Conservation (phyloP, 805 yeast genomes). For the Yarrowia osloensis region DNA sequence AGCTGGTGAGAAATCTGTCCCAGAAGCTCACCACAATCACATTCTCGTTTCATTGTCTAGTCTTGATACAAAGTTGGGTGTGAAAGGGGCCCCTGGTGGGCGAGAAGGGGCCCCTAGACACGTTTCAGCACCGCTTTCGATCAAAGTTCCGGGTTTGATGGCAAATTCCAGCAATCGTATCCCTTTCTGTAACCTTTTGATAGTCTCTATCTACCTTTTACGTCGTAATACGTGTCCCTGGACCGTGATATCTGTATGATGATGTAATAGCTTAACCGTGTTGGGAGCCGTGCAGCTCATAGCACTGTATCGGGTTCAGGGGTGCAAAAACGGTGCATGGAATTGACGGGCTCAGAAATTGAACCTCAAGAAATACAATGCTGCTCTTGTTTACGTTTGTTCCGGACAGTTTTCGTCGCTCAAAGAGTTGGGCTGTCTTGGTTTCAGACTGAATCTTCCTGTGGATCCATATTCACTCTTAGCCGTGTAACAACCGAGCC, state of each 20-base stretch:
- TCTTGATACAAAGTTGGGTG: not conserved
- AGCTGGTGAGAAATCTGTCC: too few relatives aligned
- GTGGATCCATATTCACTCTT: not conserved
- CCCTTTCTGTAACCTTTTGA: constrained; percentile 11
- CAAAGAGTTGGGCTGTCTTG: not conserved
- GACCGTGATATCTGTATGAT: constrained; percentile 2
- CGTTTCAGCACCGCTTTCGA: not conserved
- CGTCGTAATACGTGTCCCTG: constrained; percentile 10
- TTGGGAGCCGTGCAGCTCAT: not conserved
- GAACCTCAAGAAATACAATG: not conserved
- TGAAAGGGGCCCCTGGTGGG: not conserved
- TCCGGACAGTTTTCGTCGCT: not conserved
- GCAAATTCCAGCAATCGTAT: constrained; percentile 5
- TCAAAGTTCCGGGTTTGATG: constrained; percentile 12
- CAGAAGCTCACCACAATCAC: too few relatives aligned
- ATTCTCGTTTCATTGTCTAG: not conserved
- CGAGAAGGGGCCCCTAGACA: not conserved
- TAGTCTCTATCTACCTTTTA: not conserved
- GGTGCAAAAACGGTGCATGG: not conserved
- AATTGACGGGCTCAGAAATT: not conserved
- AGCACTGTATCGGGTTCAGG: not conserved
- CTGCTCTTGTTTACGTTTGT: not conserved
- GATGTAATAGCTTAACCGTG: not conserved
- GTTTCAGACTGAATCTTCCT: not conserved
- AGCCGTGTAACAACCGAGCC: not conserved